These are phyloP conservation scores for Ophiostoma australiae DNA, from an alignment of 2,329 filamentous ascomycete species.

Conservation along the genomic window DNA sequence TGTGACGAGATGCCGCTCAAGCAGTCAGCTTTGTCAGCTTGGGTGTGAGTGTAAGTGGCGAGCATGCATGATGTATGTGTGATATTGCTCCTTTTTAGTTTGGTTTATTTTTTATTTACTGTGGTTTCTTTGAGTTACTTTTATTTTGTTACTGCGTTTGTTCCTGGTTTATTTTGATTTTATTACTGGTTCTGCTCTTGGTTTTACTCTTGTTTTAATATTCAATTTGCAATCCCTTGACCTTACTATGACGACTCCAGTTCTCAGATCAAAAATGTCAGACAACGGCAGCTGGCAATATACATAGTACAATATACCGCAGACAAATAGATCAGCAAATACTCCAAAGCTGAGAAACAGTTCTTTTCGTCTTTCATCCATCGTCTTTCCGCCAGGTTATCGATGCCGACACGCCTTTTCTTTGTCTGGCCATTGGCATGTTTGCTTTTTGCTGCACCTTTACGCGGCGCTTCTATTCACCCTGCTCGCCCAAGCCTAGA, in stretches of 20 bases:
- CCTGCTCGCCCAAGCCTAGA: background rate
- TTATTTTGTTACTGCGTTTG: no score
- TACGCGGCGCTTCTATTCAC: background rate
- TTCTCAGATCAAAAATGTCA: no score
- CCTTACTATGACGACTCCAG: no score
- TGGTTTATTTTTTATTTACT: background rate
- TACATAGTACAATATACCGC: no score
- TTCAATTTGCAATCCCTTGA: no score
- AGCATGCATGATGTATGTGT: background rate
- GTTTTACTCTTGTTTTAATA: no score
- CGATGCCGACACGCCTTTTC: background rate
- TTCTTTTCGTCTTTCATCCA: background rate
- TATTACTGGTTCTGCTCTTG: no score
- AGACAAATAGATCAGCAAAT: no score
- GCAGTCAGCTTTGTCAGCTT: background rate
- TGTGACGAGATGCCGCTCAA: background rate
- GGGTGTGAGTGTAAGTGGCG: background rate
- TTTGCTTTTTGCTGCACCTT: slow-evolving; percentile 10
- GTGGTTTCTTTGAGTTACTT: no score
- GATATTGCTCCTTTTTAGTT: background rate
- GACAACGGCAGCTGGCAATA: no score
- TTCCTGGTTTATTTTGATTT: no score
- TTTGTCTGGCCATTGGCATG: background rate
- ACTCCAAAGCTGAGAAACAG: background rate
- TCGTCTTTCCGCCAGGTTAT: background rate